phyloP scores from a whole-genome alignment of 768 basidiomycete species.

The Nidularia pulvinata region DNA sequence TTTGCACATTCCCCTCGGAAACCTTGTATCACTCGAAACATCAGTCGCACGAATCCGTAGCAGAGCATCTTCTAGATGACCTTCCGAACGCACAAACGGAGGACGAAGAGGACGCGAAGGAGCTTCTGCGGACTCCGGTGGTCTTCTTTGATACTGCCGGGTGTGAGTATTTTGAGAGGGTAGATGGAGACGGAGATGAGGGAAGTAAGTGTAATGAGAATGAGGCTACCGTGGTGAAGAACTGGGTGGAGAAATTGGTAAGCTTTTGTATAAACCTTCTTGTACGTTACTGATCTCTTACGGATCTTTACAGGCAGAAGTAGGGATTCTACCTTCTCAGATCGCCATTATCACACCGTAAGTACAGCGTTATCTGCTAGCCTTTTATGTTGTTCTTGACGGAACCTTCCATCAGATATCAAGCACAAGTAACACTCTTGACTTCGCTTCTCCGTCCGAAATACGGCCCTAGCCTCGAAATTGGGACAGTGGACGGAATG shows the following conservation, averaged over 20 bases:
- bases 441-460: slow-evolving; percentile 71
- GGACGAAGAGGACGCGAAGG: slow-evolving; percentile 69
- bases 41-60: slow-evolving; percentile 69
- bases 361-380: neutral
- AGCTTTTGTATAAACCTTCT: no score
- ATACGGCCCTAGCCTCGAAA: slow-evolving; percentile 75
- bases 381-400: neutral
- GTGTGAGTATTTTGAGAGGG: slow-evolving; percentile 89
- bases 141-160: slow-evolving; percentile 96
- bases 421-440: slow-evolving; percentile 90
- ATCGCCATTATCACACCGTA: slow-evolving; percentile 79
- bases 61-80: slow-evolving; percentile 69
- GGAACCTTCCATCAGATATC: slow-evolving; percentile 57
- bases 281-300: no score
- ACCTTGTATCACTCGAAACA: slow-evolving; percentile 78
- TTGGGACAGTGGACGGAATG: slow-evolving; percentile 96
- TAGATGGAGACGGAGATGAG: slow-evolving; percentile 80
- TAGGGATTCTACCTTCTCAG: slow-evolving; percentile 41
- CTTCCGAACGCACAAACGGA: slow-evolving; percentile 51
- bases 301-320: neutral
- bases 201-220: slow-evolving; percentile 95
- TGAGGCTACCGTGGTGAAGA: slow-evolving; percentile 83
- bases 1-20: slow-evolving; percentile 84
- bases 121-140: slow-evolving; percentile 73
- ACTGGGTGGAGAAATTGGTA: slow-evolving; percentile 83